A percentile compares a stretch with the other conserved stretches of the same genome.
Evolutionary conservation across 2,329 filamentous ascomycete genomes (phyloP).

Genomic region (Aspergillus sergii): DNA sequence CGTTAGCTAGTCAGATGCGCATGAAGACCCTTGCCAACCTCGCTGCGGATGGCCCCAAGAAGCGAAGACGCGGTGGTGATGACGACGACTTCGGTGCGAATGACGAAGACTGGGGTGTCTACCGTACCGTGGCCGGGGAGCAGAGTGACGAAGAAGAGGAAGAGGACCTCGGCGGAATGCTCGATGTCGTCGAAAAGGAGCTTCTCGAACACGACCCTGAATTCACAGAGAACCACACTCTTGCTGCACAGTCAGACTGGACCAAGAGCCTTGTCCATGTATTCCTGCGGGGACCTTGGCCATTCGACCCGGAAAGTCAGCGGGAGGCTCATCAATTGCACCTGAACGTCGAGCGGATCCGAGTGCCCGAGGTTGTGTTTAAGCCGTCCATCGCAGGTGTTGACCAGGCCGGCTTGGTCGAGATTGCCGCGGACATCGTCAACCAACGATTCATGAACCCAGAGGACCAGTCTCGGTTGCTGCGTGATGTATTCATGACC

Average conservation of each 20-base stretch:
- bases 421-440: slow-evolving; percentile 88
- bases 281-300: slow-evolving; percentile 83
- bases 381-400: slow-evolving; percentile 88
- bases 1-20: slow-evolving; percentile 89
- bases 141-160: slow-evolving; percentile 86
- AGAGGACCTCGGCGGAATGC: slow-evolving; percentile 75
- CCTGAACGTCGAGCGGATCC: slow-evolving; percentile 93
- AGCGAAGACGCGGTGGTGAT: slow-evolving; percentile 85
- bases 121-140: slow-evolving; percentile 83
- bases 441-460: slow-evolving; percentile 71
- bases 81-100: slow-evolving; percentile 97
- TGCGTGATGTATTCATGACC: slow-evolving; percentile 88
- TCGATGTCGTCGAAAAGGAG: slow-evolving; percentile 80
- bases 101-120: slow-evolving; percentile 97
- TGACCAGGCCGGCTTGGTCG: slow-evolving; percentile 89
- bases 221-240: slow-evolving; percentile 90
- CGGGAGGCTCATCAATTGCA: slow-evolving; percentile 85
- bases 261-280: slow-evolving; percentile 88
- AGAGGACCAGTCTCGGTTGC: slow-evolving; percentile 65
- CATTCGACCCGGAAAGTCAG: slow-evolving; percentile 79
- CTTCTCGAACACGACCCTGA: slow-evolving; percentile 82
- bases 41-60: slow-evolving; percentile 81
- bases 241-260: slow-evolving; percentile 93
- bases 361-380: slow-evolving; percentile 90
- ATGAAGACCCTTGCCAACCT: slow-evolving; percentile 99